Percentiles rank a stretch among this genome's conserved stretches.
Evolutionary conservation across 2,329 filamentous ascomycete genomes (phyloP).

Genomic region (Cladorrhinum sp.): DNA sequence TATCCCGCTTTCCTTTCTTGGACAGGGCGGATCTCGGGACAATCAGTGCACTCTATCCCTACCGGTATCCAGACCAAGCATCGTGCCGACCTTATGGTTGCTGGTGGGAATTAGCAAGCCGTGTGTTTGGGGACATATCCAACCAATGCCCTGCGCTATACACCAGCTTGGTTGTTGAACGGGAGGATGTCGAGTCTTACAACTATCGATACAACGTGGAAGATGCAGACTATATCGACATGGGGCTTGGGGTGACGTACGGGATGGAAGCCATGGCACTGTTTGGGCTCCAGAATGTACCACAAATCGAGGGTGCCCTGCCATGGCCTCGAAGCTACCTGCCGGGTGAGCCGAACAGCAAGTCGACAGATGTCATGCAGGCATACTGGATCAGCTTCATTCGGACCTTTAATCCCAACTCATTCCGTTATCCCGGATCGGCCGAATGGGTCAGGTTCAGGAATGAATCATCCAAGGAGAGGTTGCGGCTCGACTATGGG

Average conservation of each 20-base stretch:
- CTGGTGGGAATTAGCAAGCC: conserved; percentile 57
- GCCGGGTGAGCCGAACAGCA: conserved; percentile 49
- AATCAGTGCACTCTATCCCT: conserved; percentile 54
- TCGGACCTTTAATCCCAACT: conserved; percentile 62
- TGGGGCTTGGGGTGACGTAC: conserved; percentile 63
- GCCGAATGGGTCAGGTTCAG: conserved; percentile 51
- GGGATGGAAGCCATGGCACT: conserved; percentile 65
- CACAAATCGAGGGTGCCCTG: neutral
- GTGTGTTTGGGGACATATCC: conserved; percentile 62
- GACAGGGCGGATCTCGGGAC: conserved; percentile 46
- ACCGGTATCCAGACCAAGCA: conserved; percentile 34
- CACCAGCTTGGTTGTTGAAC: conserved; percentile 42
- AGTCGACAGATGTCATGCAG: conserved; percentile 60
- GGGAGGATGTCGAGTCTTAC: conserved; percentile 48
- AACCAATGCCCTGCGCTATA: conserved; percentile 63
- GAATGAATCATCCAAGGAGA: conserved; percentile 23
- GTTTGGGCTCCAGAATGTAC: conserved; percentile 59
- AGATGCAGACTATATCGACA: conserved; percentile 49
- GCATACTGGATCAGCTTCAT: conserved; percentile 76
- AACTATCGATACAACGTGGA: conserved; percentile 69
- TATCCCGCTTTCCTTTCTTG: conserved; percentile 56
- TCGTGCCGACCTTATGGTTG: conserved; percentile 47
- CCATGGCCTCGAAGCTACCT: conserved; percentile 54
- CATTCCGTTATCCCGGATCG: conserved; percentile 40
- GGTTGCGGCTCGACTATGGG: conserved; percentile 42